Evolutionary conservation across 345 rosid species (phyloP).

Genomic region (Rhizophora mangle): DNA sequence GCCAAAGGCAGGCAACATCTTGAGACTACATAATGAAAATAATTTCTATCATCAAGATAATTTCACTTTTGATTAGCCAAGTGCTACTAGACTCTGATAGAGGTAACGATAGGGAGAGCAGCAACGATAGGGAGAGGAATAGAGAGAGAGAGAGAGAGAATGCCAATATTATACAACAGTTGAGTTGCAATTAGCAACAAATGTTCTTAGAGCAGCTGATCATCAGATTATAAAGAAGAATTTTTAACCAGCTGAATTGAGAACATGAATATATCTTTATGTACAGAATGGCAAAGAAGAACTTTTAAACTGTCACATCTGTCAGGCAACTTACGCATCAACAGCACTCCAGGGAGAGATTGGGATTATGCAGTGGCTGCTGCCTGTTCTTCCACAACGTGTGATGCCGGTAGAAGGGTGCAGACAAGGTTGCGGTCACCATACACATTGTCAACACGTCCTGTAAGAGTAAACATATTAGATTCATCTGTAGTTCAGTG

Average conservation of each 20-base stretch:
- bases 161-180: conserved; percentile 24
- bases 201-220: conserved; percentile 17
- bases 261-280: conserved; percentile 24
- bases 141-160: neutral
- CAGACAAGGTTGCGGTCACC: conserved; percentile 95
- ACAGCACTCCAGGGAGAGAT: neutral
- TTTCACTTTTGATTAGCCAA: too few relatives aligned
- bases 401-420: conserved; percentile 75
- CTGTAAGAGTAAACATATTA: conserved; percentile 23
- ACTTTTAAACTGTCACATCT: neutral
- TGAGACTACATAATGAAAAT: too few relatives aligned
- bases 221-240: conserved; percentile 22
- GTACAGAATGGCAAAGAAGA: conserved; percentile 21
- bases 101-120: too few relatives aligned
- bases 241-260: conserved; percentile 29
- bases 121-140: neutral
- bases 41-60: too few relatives aligned
- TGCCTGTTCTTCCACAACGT: conserved; percentile 64
- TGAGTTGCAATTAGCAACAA: conserved; percentile 33
- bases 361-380: conserved; percentile 66
- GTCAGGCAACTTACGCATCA: conserved; percentile 9
- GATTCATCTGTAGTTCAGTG: neutral
- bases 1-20: too few relatives aligned
- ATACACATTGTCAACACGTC: conserved; percentile 95
- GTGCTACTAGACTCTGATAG: too few relatives aligned